Evolutionary conservation across 1,284 basidiomycete genomes (phyloP).

Genomic region (Puccinia coronata): DNA sequence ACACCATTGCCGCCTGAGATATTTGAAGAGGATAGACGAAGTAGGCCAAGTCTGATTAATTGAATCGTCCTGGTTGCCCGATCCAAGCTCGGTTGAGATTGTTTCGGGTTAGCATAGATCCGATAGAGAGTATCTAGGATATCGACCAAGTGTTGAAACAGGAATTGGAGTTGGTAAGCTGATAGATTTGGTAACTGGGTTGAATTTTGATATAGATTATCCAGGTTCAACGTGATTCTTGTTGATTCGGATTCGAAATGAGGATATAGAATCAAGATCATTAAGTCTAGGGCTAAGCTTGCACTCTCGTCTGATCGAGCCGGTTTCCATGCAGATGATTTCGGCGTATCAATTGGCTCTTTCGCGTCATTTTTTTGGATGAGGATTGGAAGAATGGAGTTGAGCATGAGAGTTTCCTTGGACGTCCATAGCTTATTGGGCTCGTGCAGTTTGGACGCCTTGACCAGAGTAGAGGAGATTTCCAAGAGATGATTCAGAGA

Average conservation of each 20-base stretch:
- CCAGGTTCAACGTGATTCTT: neutral
- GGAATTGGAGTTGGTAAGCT: slow-evolving; percentile 4
- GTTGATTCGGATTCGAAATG: neutral
- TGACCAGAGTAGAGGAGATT: neutral
- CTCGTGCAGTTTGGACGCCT: slow-evolving; percentile 18
- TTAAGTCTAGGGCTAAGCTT: neutral
- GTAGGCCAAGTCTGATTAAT: neutral
- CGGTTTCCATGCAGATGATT: neutral
- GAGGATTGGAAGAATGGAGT: slow-evolving; percentile 24
- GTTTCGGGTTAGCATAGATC: slow-evolving; percentile 6
- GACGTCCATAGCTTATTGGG: slow-evolving; percentile 15
- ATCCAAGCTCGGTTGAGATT: slow-evolving; percentile 6
- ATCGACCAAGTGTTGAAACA: slow-evolving; percentile 28
- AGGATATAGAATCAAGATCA: neutral
- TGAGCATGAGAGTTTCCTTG: slow-evolving; percentile 8
- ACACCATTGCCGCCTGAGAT: neutral
- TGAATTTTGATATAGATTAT: slow-evolving; percentile 25
- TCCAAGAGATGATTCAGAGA: neutral
- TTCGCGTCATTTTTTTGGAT: neutral
- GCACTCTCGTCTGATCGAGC: neutral
- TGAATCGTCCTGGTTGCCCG: slow-evolving; percentile 4
- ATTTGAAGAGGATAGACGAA: slow-evolving; percentile 24
- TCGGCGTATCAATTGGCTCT: neutral
- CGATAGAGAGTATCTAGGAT: slow-evolving; percentile 13
- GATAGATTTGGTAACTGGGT: neutral